Conservation (phyloP, 2,329 filamentous ascomycete species). For the Phaeosphaeriaceae sp. region DNA sequence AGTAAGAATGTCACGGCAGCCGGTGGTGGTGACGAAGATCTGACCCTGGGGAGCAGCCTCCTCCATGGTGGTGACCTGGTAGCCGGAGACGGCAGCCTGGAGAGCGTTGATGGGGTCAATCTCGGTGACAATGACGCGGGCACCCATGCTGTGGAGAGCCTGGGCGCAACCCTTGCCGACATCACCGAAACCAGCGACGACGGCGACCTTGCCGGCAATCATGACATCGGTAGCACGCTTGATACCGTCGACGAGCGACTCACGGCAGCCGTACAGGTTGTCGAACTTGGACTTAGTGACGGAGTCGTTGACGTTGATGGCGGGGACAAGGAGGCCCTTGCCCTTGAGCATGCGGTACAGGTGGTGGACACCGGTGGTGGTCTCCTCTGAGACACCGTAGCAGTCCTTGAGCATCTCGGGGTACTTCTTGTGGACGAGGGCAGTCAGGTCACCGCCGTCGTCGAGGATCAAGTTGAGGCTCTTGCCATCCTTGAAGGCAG, state of each 20-base stretch:
- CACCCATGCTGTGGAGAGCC: constrained; percentile 96
- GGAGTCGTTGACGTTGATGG: constrained; percentile 99
- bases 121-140: constrained; percentile 94
- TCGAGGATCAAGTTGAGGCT: constrained; percentile 98
- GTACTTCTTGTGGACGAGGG: constrained; percentile 97
- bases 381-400: constrained; percentile 99
- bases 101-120: constrained; percentile 99
- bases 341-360: constrained; percentile 93
- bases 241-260: constrained; percentile 98
- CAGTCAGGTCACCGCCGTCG: constrained; percentile 95
- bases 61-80: constrained; percentile 97
- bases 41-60: constrained; percentile 88
- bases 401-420: constrained; percentile 97
- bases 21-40: constrained; percentile 99
- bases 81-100: constrained; percentile 96
- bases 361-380: constrained; percentile 99
- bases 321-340: constrained; percentile 81
- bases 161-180: constrained; percentile 98
- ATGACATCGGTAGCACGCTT: constrained; percentile 99
- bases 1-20: constrained; percentile 96
- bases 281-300: constrained; percentile 99
- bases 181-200: constrained; percentile 98
- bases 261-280: constrained; percentile 99
- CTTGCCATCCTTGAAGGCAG: constrained; percentile 95
- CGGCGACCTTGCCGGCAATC: constrained; percentile 98